A percentile compares a stretch with the other conserved stretches of the same genome.
phyloP scores from a whole-genome alignment of 805 yeast species.

The Nakazawaea peltata region DNA sequence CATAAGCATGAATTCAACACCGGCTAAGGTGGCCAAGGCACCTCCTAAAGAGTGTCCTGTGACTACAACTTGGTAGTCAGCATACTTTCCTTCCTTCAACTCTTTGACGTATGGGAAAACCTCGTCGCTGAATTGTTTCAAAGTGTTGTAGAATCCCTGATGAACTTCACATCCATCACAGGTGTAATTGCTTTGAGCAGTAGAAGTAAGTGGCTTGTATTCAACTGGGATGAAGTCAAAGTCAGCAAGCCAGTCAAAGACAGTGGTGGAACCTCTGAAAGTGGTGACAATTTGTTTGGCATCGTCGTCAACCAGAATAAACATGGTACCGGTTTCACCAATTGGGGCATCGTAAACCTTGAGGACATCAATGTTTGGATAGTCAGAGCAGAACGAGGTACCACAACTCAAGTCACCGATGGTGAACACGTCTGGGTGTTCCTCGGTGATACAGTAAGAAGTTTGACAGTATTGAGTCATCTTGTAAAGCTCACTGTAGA shows the following conservation, averaged over 20 bases:
- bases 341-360: constrained; percentile 30
- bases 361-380: constrained; percentile 26
- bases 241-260: constrained; percentile 60
- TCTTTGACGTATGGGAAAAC: constrained; percentile 18
- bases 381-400: constrained; percentile 20
- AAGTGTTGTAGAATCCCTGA: constrained; percentile 49
- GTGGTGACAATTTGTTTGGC: constrained; percentile 36
- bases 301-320: constrained; percentile 39
- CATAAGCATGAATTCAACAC: constrained; percentile 48
- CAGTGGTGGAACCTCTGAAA: constrained; percentile 58
- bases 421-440: constrained; percentile 15
- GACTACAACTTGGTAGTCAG: constrained; percentile 42
- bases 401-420: constrained; percentile 25
- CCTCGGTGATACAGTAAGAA: constrained; percentile 25
- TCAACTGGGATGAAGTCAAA: constrained; percentile 36
- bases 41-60: constrained; percentile 78
- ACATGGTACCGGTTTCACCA: constrained; percentile 38
- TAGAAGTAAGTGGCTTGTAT: constrained; percentile 33
- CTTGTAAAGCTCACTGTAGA: constrained; percentile 22
- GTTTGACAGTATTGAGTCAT: constrained; percentile 25
- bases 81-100: constrained; percentile 25
- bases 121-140: constrained; percentile 25
- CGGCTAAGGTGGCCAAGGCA: constrained; percentile 57
- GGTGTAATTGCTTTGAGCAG: neutral
- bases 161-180: constrained; percentile 32